These are phyloP conservation scores for Gentiana dahurica DNA, from an alignment of 257 asterid species.

Conservation along the genomic window DNA sequence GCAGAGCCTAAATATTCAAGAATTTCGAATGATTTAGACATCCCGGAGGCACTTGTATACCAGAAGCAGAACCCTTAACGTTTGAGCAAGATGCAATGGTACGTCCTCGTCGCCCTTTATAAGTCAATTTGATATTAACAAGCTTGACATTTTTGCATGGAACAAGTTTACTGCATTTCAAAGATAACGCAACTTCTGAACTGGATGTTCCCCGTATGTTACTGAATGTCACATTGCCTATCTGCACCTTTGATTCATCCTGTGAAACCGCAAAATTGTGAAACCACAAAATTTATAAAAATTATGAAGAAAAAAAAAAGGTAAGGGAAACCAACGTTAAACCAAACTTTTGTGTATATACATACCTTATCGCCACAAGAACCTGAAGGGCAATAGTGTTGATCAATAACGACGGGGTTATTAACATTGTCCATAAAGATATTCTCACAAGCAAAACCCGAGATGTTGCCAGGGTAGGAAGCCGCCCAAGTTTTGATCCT, in stretches of 20 bases:
- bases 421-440: constrained; percentile 33
- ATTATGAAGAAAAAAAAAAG: background rate
- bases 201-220: constrained; percentile 50
- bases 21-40: constrained; percentile 17
- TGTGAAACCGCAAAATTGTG: constrained; percentile 1
- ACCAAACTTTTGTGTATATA: too few relatives aligned
- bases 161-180: constrained; percentile 31
- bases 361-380: constrained; percentile 14
- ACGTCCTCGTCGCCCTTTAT: constrained; percentile 26
- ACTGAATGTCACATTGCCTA: constrained; percentile 41
- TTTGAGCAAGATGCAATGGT: constrained; percentile 33
- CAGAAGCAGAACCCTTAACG: constrained; percentile 36
- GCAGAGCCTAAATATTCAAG: too few relatives aligned
- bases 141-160: constrained; percentile 54
- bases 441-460: constrained; percentile 30
- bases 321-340: background rate
- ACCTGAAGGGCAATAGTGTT: constrained; percentile 53
- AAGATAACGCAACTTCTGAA: constrained; percentile 31
- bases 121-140: constrained; percentile 31
- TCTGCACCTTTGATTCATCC: constrained; percentile 35
- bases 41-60: constrained; percentile 33
- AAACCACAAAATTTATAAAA: background rate
- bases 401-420: constrained; percentile 66
- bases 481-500: constrained; percentile 69
- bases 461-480: constrained; percentile 25